Evolutionary conservation across 1,139 yeast species (phyloP).

Genomic region (Hyphopichia burtonii): DNA sequence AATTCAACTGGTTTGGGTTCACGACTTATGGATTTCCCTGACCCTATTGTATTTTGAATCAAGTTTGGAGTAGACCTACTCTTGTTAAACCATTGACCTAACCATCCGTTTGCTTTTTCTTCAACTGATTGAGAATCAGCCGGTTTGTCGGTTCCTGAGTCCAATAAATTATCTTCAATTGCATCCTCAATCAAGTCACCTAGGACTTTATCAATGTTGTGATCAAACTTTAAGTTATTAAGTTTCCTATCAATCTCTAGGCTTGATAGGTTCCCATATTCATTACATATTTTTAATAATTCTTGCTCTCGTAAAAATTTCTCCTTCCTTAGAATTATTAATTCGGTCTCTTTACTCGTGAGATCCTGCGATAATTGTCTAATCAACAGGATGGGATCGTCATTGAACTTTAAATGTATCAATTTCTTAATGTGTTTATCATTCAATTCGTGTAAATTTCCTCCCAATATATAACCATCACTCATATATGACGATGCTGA

Average conservation of each 20-base stretch:
- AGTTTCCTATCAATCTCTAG: slow-evolving; percentile 44
- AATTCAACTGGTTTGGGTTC: too few relatives aligned
- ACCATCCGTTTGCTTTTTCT: slow-evolving; percentile 12
- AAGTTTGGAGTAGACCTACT: background rate
- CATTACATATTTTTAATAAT: slow-evolving; percentile 39
- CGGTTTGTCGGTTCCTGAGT: background rate
- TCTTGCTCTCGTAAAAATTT: slow-evolving; percentile 45
- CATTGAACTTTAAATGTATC: slow-evolving; percentile 23
- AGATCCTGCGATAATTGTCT: slow-evolving; percentile 51
- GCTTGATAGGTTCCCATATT: slow-evolving; percentile 43
- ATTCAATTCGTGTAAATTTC: slow-evolving; percentile 24
- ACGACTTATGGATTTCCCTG: too few relatives aligned
- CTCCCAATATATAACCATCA: slow-evolving; percentile 11
- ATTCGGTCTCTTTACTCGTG: slow-evolving; percentile 49
- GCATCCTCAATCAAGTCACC: slow-evolving; percentile 15
- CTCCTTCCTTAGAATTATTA: slow-evolving; percentile 38
- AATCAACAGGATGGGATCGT: slow-evolving; percentile 43
- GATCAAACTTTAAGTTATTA: slow-evolving; percentile 14
- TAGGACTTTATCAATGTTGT: slow-evolving; percentile 15
- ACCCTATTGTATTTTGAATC: too few relatives aligned
- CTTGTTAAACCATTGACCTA: slow-evolving; percentile 16
- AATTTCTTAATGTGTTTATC: slow-evolving; percentile 35
- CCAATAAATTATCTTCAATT: slow-evolving; percentile 4
- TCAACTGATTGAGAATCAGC: background rate
- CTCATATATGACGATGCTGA: background rate